phyloP scores from a whole-genome alignment of 352 stramenopile genomes.

The Pythium dissotocum region DNA sequence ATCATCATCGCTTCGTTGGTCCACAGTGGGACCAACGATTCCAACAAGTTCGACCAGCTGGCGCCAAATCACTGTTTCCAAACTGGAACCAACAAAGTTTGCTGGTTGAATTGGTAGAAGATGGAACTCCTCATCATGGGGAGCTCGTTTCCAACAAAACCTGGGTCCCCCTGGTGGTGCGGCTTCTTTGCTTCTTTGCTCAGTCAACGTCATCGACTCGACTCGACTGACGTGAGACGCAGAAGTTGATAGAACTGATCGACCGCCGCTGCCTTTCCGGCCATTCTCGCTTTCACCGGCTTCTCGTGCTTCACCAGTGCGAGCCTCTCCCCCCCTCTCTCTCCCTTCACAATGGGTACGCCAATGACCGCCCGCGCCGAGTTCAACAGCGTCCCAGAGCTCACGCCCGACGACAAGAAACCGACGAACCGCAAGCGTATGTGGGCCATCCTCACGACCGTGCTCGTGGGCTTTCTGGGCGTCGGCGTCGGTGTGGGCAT shows the following conservation, averaged over 20 bases:
- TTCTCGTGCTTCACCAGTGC: not conserved
- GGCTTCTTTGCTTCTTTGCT: no score
- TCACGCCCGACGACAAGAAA: not conserved
- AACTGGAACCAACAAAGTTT: no score
- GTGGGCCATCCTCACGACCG: not conserved
- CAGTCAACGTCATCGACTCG: no score
- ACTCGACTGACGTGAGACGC: not conserved
- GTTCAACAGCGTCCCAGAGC: not conserved
- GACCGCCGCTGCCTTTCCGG: not conserved
- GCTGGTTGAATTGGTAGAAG: no score
- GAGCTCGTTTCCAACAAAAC: no score
- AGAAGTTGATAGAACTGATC: not conserved
- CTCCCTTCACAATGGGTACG: not conserved
- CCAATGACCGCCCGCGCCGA: not conserved
- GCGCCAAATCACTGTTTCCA: no score
- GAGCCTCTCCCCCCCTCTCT: not conserved
- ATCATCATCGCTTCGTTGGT: no score
- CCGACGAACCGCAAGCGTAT: not conserved
- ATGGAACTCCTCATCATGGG: no score
- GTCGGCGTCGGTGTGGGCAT: not conserved
- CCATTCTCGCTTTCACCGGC: not conserved
- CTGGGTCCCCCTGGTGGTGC: no score
- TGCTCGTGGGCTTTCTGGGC: not conserved
- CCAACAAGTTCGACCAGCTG: no score
- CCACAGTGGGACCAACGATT: no score